Conservation (phyloP, 352 stramenopile genomes). For the Globisporangium spinosum region DNA sequence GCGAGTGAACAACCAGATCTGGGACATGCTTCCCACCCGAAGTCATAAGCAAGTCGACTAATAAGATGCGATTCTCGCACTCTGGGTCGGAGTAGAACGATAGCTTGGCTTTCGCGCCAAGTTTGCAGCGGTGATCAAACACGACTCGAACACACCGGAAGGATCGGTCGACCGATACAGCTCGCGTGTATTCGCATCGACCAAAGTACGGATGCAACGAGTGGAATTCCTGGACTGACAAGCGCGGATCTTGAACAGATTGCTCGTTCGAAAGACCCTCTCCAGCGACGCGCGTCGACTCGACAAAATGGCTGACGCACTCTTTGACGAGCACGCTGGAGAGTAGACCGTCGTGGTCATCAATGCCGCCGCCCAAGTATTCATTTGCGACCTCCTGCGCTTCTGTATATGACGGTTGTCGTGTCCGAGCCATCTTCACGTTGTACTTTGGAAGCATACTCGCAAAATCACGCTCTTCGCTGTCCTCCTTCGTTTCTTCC, state of each 20-base stretch:
- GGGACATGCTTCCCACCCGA: conserved; percentile 34
- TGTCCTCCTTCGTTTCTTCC: conserved; percentile 41
- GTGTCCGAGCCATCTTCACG: conserved; percentile 16
- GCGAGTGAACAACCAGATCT: conserved; percentile 66
- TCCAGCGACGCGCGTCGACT: conserved; percentile 69
- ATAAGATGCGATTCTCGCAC: conserved; percentile 54
- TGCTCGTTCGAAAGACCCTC: conserved; percentile 28
- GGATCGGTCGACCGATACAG: conserved; percentile 43
- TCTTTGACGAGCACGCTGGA: conserved; percentile 80
- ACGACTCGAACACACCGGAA: conserved; percentile 69
- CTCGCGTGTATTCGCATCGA: conserved; percentile 71
- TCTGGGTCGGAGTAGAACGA: conserved; percentile 66
- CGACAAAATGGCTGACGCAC: conserved; percentile 82
- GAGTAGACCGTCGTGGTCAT: conserved; percentile 59
- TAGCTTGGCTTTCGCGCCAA: conserved; percentile 67
- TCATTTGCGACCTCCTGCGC: conserved; percentile 54
- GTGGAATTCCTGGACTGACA: conserved; percentile 53
- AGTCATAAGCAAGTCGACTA: conserved; percentile 47
- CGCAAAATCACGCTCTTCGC: conserved; percentile 15
- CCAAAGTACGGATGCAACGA: conserved; percentile 86
- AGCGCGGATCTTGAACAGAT: conserved; percentile 6
- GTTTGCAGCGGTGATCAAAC: conserved; percentile 75
- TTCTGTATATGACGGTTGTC: conserved; percentile 58
- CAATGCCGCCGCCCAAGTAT: conserved; percentile 43
- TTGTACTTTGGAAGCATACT: not conserved